Evolutionary conservation across 306 rosid species (phyloP).

Genomic region (Ziziphus jujuba): DNA sequence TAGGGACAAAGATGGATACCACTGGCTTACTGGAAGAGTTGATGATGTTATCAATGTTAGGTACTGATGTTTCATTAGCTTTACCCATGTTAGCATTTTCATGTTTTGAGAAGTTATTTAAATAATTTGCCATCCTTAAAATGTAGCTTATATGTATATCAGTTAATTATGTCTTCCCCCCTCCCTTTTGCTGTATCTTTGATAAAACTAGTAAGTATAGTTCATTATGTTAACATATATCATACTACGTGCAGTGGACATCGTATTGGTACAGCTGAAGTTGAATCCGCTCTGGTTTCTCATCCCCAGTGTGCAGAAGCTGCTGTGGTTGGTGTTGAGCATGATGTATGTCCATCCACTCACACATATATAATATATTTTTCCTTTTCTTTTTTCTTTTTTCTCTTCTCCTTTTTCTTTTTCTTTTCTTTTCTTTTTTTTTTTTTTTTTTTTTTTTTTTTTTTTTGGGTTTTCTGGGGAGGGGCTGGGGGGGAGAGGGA

Average conservation of each 20-base stretch:
- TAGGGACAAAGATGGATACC: constrained; percentile 98
- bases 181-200: constrained; percentile 1
- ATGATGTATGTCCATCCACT: constrained; percentile 56
- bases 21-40: constrained; percentile 99
- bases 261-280: constrained; percentile 99
- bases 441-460: too few species aligned
- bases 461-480: too few species aligned
- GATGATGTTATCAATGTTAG: constrained; percentile 98
- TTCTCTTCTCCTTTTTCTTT: too few species aligned
- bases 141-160: too few species aligned
- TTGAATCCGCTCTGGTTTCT: constrained; percentile 97
- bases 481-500: too few species aligned
- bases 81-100: not conserved
- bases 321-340: constrained; percentile 97
- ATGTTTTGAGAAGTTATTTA: not conserved
- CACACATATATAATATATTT: too few species aligned
- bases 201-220: not conserved
- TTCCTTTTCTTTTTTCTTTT: too few species aligned
- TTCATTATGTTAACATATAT: not conserved
- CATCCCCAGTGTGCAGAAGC: constrained; percentile 94
- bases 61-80: constrained; percentile 36
- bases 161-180: not conserved
- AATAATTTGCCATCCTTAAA: not conserved
- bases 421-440: too few species aligned
- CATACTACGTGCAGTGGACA: constrained; percentile 70